Evolutionary conservation across 2,329 filamentous ascomycete genomes (phyloP), one percentile per base, ranked within the genome.

Genomic region (Gaeumannomyces sp.): DNA sequence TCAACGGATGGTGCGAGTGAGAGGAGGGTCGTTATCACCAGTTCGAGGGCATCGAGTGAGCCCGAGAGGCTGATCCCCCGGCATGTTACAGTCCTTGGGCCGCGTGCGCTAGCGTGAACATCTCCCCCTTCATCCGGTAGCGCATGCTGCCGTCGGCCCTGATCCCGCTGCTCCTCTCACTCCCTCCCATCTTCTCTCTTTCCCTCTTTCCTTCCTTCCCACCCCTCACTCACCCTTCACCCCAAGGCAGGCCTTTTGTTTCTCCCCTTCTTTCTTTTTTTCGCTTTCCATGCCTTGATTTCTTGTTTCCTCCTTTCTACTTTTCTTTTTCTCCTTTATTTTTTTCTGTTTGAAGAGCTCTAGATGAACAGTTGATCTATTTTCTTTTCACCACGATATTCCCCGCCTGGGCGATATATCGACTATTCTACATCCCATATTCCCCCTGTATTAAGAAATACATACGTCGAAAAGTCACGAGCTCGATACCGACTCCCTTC

Each of bases 231-330:
- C 29, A 14, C n/a, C 8, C 35, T 45, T 31, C 62, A 22, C 35
- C 28, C 3, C 35, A 64, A 64, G 62, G 62, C 57, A n/a, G 35
- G 62, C 62, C 62, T 60, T 64, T 59, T 57, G 27, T 38, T 19
- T 10, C 35, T 33, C 35, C 29, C 27, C 25, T 22, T 57, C 60
- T 61, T 61, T 63, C 16, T 6, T 33, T 59, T 59, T 38, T 14
- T 53, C 19, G 57, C 6, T 62, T 22, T 56, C 19, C 11, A 29
- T 62, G 25, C 31, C 29, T 38, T 27, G 25, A 13, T 33, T 56
- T 62, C n/a, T n/a, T 56, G n/a, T 31, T 19, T 56, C 16, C 10
- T 62, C 22, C 25, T 5, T 62, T 57, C 4, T 29, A 2, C n/a
- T 28, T 45, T 8, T n/a, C 53, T 14, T 14, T 11, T 7, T n/a